Base-by-base conservation (phyloP, 2,329 filamentous ascomycete species). In the Alternaria atra region DNA sequence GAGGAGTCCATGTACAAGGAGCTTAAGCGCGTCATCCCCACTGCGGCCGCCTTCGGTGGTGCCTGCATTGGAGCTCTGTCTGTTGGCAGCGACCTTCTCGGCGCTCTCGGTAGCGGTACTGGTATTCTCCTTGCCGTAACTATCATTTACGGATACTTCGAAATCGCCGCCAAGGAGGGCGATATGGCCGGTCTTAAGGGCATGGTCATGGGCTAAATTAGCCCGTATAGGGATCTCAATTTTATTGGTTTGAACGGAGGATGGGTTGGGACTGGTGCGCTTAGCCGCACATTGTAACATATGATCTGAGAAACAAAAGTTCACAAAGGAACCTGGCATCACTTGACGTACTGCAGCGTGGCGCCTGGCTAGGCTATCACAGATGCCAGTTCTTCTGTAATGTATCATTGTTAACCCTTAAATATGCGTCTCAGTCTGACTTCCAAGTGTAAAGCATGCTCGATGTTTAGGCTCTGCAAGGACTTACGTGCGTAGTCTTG, bases 1-100 rank as follows among this genome's bases (percentile, higher is more conserved):
- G 96, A 99, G 82, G 94, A 98, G 87, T 96, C 92, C 86, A 99
- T 99, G 95, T 99, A 99, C 89, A 97, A 97, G 87, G 95, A 99
- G 84, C 89, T 99, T 68, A 99, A 99, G 91, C 91, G 95, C 77
- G 95, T 99, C 75, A 99, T 99, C 69, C 96, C 95, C 67, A 98
- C 95, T 63, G 96, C 95, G 64, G 95, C 95, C 68, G 95, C 96
- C 74, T 99, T 99, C 71, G 95, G 96, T 82, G 95, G 95, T 87
- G 95, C 95, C 71, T 98, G 94, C 86, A 99, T 99, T 85, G 95
- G 95, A 85, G 94, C 92, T 72, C 89, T 99, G 68, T 98, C 94
- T 53, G 94, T 99, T 76, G 90, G 91, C 76, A 97, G 92, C 80
- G 95, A 99, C 82, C 90, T 99, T 67, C 89, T 98, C 82, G 95